These are phyloP conservation scores for Spergularia marina DNA, from an alignment of 148 eudicot genomes.

Conservation along the genomic window DNA sequence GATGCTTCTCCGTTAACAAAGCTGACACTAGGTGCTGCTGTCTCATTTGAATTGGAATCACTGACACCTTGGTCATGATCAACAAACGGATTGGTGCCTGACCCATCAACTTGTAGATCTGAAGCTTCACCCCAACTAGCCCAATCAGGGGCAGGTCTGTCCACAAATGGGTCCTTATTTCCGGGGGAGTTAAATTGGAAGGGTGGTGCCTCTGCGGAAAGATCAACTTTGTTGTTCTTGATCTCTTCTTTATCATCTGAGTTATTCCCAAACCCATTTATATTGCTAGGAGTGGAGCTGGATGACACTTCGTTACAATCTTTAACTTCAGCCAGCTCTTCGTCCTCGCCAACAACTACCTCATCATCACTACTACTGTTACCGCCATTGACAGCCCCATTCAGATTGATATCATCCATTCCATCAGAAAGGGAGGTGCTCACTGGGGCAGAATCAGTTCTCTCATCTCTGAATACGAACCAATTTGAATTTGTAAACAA, in stretches of 20 bases:
- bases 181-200: constrained; percentile 49
- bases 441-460: constrained; percentile 45
- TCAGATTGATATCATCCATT: constrained; percentile 72
- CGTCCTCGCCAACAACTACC: constrained; percentile 87
- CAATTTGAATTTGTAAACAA: constrained; percentile 96
- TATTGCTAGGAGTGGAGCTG: constrained; percentile 23
- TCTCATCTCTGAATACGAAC: constrained; percentile 90
- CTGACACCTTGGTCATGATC: constrained; percentile 33
- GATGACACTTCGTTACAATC: constrained; percentile 35
- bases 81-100: constrained; percentile 65
- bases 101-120: constrained; percentile 50
- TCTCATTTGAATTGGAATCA: constrained; percentile 30
- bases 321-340: constrained; percentile 48
- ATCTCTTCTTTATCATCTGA: constrained; percentile 20
- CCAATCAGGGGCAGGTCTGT: constrained; percentile 71
- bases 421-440: constrained; percentile 54
- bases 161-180: constrained; percentile 47
- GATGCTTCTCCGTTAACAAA: constrained; percentile 32
- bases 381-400: constrained; percentile 51
- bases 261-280: constrained; percentile 29
- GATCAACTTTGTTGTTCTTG: constrained; percentile 26
- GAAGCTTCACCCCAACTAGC: constrained; percentile 70
- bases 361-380: constrained; percentile 86
- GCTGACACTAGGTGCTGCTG: constrained; percentile 17
- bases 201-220: constrained; percentile 37